These are phyloP conservation scores for Collariella sp. DNA, from an alignment of 495 filamentous ascomycete species.

Conservation along the genomic window DNA sequence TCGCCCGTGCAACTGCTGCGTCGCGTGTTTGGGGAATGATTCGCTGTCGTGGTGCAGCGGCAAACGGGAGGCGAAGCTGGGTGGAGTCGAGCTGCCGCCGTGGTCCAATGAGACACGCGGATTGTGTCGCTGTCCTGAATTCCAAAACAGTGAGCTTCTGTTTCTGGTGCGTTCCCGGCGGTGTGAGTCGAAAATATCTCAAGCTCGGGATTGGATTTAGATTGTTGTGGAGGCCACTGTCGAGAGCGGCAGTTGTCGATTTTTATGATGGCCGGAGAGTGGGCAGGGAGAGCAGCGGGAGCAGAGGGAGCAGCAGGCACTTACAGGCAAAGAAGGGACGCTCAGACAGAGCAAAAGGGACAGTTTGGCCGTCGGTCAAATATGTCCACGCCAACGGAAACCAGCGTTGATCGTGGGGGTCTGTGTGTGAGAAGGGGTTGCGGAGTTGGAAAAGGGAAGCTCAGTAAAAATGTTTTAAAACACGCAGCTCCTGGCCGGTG, in stretches of 20 bases:
- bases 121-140: neutral
- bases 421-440: conserved; percentile 15
- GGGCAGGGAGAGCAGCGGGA: neutral
- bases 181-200: neutral
- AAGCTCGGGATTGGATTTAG: too few relatives aligned
- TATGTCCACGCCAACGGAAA: conserved; percentile 9
- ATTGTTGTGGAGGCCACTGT: too few relatives aligned
- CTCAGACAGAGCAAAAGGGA: neutral
- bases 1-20: conserved; percentile 29
- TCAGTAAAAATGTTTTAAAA: neutral
- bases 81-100: neutral
- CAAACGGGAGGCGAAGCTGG: conserved; percentile 26
- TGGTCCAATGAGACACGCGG: neutral
- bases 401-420: conserved; percentile 5
- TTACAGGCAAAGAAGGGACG: neutral
- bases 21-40: conserved; percentile 19
- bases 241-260: too few relatives aligned
- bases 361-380: neutral
- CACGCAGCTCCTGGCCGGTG: neutral
- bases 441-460: conserved; percentile 17
- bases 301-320: neutral
- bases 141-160: neutral
- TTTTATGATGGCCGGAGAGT: too few relatives aligned
- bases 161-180: neutral
- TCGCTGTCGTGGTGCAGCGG: conserved; percentile 29